These are phyloP conservation scores for Phytophthora pistaciae DNA, from an alignment of 352 stramenopile species.

Conservation along the genomic window DNA sequence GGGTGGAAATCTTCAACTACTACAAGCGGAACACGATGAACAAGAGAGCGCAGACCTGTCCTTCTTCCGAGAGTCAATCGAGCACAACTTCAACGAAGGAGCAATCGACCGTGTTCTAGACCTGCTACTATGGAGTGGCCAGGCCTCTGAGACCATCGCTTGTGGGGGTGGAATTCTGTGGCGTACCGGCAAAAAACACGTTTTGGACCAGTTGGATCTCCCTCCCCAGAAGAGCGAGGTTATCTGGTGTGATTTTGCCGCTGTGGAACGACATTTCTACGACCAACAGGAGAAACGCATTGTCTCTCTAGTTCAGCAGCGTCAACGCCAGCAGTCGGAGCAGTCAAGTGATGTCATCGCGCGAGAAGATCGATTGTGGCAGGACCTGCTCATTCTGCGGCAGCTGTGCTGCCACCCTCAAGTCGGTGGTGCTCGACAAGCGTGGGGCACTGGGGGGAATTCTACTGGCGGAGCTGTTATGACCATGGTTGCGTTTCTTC, in stretches of 20 bases:
- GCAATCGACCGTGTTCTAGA: constrained; percentile 56
- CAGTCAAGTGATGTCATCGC: constrained; percentile 39
- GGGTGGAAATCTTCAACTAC: constrained; percentile 8
- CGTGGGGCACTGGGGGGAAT: constrained; percentile 19
- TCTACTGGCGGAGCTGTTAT: constrained; percentile 43
- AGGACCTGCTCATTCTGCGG: constrained; percentile 82
- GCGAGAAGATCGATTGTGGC: constrained; percentile 58
- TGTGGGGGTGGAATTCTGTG: constrained; percentile 66
- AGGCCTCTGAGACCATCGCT: not conserved
- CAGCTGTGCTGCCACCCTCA: constrained; percentile 95
- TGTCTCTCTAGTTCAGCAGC: constrained; percentile 48
- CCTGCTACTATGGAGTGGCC: constrained; percentile 54
- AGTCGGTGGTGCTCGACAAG: constrained; percentile 60
- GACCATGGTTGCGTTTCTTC: constrained; percentile 86
- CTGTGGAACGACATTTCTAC: constrained; percentile 87
- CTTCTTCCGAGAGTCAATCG: constrained; percentile 50
- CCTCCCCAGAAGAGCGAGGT: constrained; percentile 64
- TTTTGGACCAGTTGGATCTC: constrained; percentile 71
- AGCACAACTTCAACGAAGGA: constrained; percentile 45
- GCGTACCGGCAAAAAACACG: constrained; percentile 80
- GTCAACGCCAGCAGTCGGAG: constrained; percentile 18
- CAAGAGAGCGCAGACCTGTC: constrained; percentile 34
- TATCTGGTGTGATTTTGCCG: constrained; percentile 74
- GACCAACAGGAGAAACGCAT: constrained; percentile 69
- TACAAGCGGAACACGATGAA: constrained; percentile 24